A percentile compares a stretch with the other conserved stretches of the same genome.
Conservation (phyloP, 257 asterid genomes). For the Ehretia macrophylla region DNA sequence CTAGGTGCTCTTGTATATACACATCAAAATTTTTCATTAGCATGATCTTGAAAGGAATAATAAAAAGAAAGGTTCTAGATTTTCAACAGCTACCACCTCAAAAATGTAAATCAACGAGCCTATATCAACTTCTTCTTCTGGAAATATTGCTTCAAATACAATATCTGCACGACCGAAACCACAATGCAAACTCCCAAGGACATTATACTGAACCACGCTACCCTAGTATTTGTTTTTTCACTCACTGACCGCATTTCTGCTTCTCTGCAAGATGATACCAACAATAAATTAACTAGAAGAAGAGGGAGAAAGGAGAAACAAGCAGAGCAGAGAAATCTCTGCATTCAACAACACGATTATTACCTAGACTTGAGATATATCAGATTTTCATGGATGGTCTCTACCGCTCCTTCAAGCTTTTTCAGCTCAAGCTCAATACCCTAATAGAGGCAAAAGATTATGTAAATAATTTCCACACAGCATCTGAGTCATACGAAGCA, state of each 20-base stretch:
- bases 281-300: not conserved
- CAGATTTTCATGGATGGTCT: conserved; percentile 76
- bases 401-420: conserved; percentile 89
- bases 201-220: conserved; percentile 76
- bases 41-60: not conserved
- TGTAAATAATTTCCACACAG: conserved; percentile 14
- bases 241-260: conserved; percentile 68
- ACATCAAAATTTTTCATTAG: no score
- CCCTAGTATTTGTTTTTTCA: conserved; percentile 63
- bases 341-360: not conserved
- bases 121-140: conserved; percentile 86
- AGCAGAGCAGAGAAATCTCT: not conserved
- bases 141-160: conserved; percentile 64
- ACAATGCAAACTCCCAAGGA: conserved; percentile 66
- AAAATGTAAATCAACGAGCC: conserved; percentile 2
- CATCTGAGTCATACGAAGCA: not conserved
- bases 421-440: conserved; percentile 85
- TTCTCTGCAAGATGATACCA: conserved; percentile 43
- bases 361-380: conserved; percentile 76
- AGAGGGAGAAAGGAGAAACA: conserved; percentile 8
- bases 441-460: conserved; percentile 35
- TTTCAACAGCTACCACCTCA: no score
- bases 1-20: no score
- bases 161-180: conserved; percentile 50
- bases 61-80: not conserved